Evolutionary conservation across 2,329 filamentous ascomycete genomes (phyloP), one percentile per base, ranked within the genome.

Genomic region (Beauveria rudraprayagi): DNA sequence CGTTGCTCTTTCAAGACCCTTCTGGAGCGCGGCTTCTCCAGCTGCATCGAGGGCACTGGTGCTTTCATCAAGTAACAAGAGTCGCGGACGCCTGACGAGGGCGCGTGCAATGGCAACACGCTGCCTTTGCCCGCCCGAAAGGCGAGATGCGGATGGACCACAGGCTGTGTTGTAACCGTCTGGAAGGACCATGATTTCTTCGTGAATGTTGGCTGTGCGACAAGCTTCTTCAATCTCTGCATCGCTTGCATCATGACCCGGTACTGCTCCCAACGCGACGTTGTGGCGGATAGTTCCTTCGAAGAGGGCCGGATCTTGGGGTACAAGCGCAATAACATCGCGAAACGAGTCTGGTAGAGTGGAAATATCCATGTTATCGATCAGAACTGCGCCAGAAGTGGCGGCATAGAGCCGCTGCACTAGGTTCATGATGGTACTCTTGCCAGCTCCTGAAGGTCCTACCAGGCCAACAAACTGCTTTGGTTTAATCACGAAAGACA

Each of bases 41-140:
- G 83, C 83, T 0, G 82, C 80, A 67, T 92, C 89, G 3, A 92
- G 75, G 7, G 85, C 86, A 26, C 83, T 86, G 0, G 89, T 92
- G n/a, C 87, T 86, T 75, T 92, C 89, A 66, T 92, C 89, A 1
- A 92, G 76, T 47, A 92, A 80, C 34, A 92, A 71, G 3, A 92
- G 76, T 41, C 84, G 79, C 0, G 89, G 89, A 54, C 81, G 77
- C 0, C 88, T 79, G 2, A 89, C 78, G 2, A 91, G 75, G 0
- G 88, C 88, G 10, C 89, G 78, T 0, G 89, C 88, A 66, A 92
- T 90, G 0, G 84, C 83, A 14, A 92, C 71, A 1, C 88, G 80
- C 70, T 92, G 89, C 8, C 84, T 82, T 69, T 92, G 89, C 0
- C 89, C 89, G 2, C 88, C 88, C 0, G 86, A 90, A 2, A 92